A percentile compares a stretch with the other conserved stretches of the same genome.
Conservation (phyloP, 2,329 filamentous ascomycete genomes). For the Sporothrix curviconia region DNA sequence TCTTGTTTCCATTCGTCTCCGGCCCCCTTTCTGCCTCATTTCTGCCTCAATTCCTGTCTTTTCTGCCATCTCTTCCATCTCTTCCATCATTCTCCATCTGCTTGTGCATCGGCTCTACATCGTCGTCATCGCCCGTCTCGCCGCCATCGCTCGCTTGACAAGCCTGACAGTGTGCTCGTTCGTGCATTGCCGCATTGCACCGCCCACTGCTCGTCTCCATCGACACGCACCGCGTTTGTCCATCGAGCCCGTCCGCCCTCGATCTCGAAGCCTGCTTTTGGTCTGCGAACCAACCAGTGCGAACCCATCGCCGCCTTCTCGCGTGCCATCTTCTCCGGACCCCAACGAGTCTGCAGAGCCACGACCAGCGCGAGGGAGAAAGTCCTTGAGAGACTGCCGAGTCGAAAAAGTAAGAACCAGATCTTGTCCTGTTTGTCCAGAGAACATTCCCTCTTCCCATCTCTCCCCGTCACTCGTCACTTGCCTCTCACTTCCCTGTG, state of each 20-base stretch:
- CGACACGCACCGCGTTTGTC: no score
- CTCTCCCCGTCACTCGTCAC: neutral
- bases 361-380: neutral
- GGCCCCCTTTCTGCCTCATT: neutral
- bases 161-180: no score
- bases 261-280: no score
- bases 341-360: neutral
- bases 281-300: no score
- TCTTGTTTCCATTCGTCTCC: neutral
- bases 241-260: no score
- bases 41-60: neutral
- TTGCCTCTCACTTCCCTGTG: neutral
- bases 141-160: no score
- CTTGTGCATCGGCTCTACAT: neutral
- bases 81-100: neutral
- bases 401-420: constrained; percentile 4
- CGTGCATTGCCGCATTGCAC: no score
- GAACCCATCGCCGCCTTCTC: neutral
- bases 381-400: constrained; percentile 12
- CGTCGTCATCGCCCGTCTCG: no score
- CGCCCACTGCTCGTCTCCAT: no score
- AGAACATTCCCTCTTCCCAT: neutral
- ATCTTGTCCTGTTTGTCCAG: no score
- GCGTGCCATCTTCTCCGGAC: neutral
- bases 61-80: constrained; percentile 1